Base-by-base conservation (phyloP, 192 early-diverging fungal species). In the Backusella liffmaniae region DNA sequence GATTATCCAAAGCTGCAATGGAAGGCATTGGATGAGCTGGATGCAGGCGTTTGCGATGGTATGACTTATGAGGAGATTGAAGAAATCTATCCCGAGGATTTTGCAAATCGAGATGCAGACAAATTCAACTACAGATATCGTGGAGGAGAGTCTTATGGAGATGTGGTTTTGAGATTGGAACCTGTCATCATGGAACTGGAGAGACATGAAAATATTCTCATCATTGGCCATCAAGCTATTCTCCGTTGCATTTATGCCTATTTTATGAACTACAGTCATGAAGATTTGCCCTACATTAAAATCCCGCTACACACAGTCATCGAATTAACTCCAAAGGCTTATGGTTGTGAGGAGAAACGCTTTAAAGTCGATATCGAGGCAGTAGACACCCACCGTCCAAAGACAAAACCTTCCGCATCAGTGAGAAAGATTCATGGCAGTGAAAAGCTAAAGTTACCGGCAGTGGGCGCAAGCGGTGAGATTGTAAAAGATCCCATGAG, bases 121-220 rank as follows among this genome's bases (percentile, higher is more conserved):
- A 99, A 99, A 81, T 99, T 94, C 83, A 93, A 92, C 72, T 96
- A 94, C 76, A 86, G 95, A 73, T 96, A 94, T 30, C 59, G 73
- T 56, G 92, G 92, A 67, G 92, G 92, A 56, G 93, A 93, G 88
- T 95, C 93, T n/a, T 99, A 99, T 80, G 89, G 95, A 13, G 97
- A 99, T 83, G 92, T 99, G 16, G 98, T 99, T 10, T 85, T 96
- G 77, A 90, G 97, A 37, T 80, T 99, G 37, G 98, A 99, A 84
- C 98, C 98, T 2, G 95, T 99, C 70, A 99, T 98, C 71, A 95
- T 99, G 96, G 98, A 99, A 80, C 87, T 99, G 49, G 98, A 98
- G 79, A 90, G 98, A 36, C 97, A 99, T 82, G 93, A 96, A 79
- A 93, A 94, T 76, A 97, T 99, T 67, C 85, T 99, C 73, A 98